Evolutionary conservation across 2,329 filamentous ascomycete species (phyloP).

Genomic region (Aureobasidium sp.): DNA sequence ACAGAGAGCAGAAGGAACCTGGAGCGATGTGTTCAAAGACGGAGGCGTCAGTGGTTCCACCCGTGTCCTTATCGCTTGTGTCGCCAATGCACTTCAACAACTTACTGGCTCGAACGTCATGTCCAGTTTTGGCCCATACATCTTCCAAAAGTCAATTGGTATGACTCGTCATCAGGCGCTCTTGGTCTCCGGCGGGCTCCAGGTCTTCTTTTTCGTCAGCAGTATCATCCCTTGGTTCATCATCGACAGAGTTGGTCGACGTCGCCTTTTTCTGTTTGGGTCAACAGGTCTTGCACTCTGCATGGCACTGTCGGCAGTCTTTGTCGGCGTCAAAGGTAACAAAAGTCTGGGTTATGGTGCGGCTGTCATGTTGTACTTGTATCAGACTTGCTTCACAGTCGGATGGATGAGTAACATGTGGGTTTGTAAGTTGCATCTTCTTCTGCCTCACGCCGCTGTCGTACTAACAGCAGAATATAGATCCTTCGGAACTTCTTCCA

Average conservation of each 20-base stretch:
- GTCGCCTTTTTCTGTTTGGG: conserved; percentile 32
- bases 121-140: conserved; percentile 26
- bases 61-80: conserved; percentile 23
- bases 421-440: conserved; percentile 23
- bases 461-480: neutral
- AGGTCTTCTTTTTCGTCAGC: conserved; percentile 35
- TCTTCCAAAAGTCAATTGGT: conserved; percentile 27
- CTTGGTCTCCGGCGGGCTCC: conserved; percentile 30
- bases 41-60: conserved; percentile 38
- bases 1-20: conserved; percentile 40
- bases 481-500: conserved; percentile 29
- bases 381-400: conserved; percentile 40
- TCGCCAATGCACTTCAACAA: conserved; percentile 23
- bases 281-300: conserved; percentile 30
- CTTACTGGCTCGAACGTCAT: conserved; percentile 34
- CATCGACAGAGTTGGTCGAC: conserved; percentile 35
- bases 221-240: conserved; percentile 32
- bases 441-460: neutral
- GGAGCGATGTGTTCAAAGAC: conserved; percentile 37
- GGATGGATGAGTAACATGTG: conserved; percentile 30
- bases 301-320: conserved; percentile 26
- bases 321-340: conserved; percentile 24
- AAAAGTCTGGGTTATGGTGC: conserved; percentile 31
- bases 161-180: conserved; percentile 24
- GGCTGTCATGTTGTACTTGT: conserved; percentile 41